Conservation (phyloP, 129 eudicot species). For the Sambucus nigra region DNA sequence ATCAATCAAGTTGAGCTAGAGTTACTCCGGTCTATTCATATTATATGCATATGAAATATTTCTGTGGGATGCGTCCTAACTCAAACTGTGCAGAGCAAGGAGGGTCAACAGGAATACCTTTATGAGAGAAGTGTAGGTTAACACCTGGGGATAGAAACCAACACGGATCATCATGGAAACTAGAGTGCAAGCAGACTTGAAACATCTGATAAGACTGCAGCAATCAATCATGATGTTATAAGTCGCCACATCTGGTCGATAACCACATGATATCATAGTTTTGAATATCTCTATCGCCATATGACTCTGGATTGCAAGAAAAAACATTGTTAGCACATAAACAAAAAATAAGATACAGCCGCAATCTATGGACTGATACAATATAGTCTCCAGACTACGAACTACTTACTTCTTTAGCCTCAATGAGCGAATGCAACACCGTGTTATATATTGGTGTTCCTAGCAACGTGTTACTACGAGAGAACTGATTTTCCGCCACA, state of each 20-base stretch:
- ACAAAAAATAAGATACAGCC: background rate
- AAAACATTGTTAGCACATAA: conserved; percentile 6
- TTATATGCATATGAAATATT: too few relatives aligned
- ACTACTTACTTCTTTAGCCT: conserved; percentile 55
- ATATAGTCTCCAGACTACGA: background rate
- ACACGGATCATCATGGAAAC: conserved; percentile 59
- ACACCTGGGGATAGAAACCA: conserved; percentile 39
- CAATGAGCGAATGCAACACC: conserved; percentile 76
- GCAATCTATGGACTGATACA: background rate
- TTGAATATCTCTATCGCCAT: conserved; percentile 52
- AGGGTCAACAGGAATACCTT: conserved; percentile 38
- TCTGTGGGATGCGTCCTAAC: too few relatives aligned
- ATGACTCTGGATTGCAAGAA: conserved; percentile 38
- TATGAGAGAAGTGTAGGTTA: conserved; percentile 54
- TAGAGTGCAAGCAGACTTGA: conserved; percentile 62
- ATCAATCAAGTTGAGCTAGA: background rate
- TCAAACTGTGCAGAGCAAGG: background rate
- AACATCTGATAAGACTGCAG: conserved; percentile 48
- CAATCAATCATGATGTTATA: conserved; percentile 75
- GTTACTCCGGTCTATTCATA: too few relatives aligned
- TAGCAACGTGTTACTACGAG: conserved; percentile 8
- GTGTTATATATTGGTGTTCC: conserved; percentile 42
- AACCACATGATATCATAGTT: conserved; percentile 46
- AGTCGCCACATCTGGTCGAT: conserved; percentile 47
- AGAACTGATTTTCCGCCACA: conserved; percentile 49